These are phyloP conservation scores for Osmanthus fragrans DNA, from an alignment of 257 asterid genomes.

Conservation along the genomic window DNA sequence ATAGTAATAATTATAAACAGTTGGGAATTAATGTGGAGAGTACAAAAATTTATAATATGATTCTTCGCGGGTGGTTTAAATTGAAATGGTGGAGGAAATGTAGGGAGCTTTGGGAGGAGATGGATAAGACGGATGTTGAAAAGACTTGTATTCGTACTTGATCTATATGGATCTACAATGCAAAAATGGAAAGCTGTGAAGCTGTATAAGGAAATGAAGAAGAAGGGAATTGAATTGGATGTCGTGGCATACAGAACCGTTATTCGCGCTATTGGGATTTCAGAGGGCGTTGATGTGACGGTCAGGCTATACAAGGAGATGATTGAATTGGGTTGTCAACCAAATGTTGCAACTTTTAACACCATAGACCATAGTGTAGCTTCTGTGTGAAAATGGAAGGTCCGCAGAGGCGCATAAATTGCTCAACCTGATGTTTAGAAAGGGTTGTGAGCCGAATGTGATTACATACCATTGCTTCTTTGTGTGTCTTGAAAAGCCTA, in stretches of 20 bases:
- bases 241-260: no score
- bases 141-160: constrained; percentile 79
- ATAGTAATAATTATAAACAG: constrained; percentile 20
- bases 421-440: no score
- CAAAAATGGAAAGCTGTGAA: constrained; percentile 82
- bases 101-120: no score
- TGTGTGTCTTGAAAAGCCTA: constrained; percentile 69
- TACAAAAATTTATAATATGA: constrained; percentile 67
- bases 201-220: no score
- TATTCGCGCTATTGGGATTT: no score
- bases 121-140: constrained; percentile 61
- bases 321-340: constrained; percentile 69
- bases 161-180: constrained; percentile 84
- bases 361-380: constrained; percentile 71
- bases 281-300: constrained; percentile 78
- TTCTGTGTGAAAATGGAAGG: no score
- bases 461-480: constrained; percentile 78
- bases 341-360: constrained; percentile 73
- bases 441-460: no score
- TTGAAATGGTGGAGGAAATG: constrained; percentile 88
- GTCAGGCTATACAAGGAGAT: constrained; percentile 70
- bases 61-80: constrained; percentile 88
- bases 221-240: no score
- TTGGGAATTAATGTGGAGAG: constrained; percentile 34
- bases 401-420: no score